Conservation (phyloP, 2,329 filamentous ascomycete species). For the Rasamsonia emersonii region DNA sequence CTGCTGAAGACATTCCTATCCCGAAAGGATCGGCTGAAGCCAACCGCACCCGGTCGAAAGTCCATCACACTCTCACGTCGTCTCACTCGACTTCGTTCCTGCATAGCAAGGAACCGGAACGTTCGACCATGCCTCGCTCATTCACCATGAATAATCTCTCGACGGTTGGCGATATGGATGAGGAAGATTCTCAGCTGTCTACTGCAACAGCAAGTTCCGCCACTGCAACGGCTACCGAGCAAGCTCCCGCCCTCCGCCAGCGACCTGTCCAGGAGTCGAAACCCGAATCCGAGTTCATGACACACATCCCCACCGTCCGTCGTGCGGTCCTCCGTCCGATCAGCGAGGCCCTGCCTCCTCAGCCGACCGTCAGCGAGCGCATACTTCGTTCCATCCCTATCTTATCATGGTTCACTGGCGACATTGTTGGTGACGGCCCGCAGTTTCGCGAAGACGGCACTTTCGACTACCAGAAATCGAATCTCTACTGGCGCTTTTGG, state of each 20-base stretch:
- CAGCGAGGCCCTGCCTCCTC: constrained; percentile 61
- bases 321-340: constrained; percentile 58
- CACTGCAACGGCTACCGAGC: constrained; percentile 24
- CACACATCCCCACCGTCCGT: constrained; percentile 58
- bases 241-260: constrained; percentile 17
- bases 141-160: constrained; percentile 31
- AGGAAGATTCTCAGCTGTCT: constrained; percentile 25
- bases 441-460: constrained; percentile 36
- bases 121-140: constrained; percentile 31
- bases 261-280: constrained; percentile 22
- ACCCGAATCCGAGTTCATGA: constrained; percentile 38
- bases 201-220: constrained; percentile 35
- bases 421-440: constrained; percentile 40
- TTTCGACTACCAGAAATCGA: constrained; percentile 62
- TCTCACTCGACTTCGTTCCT: constrained; percentile 29
- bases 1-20: constrained; percentile 55
- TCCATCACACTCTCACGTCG: constrained; percentile 25
- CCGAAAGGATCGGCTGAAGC: constrained; percentile 37
- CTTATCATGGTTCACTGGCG: constrained; percentile 60
- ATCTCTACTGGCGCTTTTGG: constrained; percentile 54
- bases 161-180: constrained; percentile 19
- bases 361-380: constrained; percentile 56
- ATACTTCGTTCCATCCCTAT: constrained; percentile 59
- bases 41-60: constrained; percentile 17
- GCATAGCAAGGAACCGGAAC: constrained; percentile 22